phyloP scores from a whole-genome alignment of 108 stramenopile species.

The Chaetoceros muelleri region DNA sequence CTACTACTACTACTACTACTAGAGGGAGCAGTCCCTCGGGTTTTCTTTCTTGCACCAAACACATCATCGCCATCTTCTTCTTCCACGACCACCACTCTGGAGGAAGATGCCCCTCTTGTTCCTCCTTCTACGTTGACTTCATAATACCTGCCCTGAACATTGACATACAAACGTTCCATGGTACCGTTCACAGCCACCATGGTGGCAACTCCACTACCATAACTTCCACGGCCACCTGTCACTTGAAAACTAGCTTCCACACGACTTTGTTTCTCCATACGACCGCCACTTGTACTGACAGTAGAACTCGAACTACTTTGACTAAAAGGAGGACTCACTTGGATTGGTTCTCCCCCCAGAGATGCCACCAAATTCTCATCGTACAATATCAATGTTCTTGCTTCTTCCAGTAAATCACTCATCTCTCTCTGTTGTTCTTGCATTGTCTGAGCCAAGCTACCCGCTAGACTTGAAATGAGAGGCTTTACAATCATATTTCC shows the following conservation, averaged over 20 bases:
- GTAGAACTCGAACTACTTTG: constrained; percentile 36
- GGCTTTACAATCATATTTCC: constrained; percentile 53
- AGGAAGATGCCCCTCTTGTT: not conserved
- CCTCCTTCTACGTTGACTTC: constrained; percentile 21
- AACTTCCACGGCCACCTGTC: constrained; percentile 14
- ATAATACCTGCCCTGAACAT: constrained; percentile 30
- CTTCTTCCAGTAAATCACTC: constrained; percentile 48
- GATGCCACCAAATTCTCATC: constrained; percentile 22
- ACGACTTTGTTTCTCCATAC: constrained; percentile 33
- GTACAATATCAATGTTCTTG: constrained; percentile 27
- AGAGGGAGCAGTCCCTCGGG: constrained; percentile 5
- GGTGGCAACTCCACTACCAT: constrained; percentile 32
- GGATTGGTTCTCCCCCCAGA: constrained; percentile 45
- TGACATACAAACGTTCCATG: constrained; percentile 32
- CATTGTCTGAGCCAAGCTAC: constrained; percentile 39
- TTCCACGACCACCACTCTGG: no score
- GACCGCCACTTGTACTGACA: constrained; percentile 32
- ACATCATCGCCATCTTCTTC: no score
- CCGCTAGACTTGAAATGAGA: constrained; percentile 29
- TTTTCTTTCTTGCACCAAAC: no score
- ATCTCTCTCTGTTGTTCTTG: constrained; percentile 48
- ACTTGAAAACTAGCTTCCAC: constrained; percentile 47
- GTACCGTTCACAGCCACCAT: constrained; percentile 37
- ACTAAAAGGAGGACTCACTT: constrained; percentile 54
- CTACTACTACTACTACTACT: not conserved